Evolutionary conservation across 2,329 filamentous ascomycete species (phyloP).

Genomic region (Ceratocystis lukuohia): DNA sequence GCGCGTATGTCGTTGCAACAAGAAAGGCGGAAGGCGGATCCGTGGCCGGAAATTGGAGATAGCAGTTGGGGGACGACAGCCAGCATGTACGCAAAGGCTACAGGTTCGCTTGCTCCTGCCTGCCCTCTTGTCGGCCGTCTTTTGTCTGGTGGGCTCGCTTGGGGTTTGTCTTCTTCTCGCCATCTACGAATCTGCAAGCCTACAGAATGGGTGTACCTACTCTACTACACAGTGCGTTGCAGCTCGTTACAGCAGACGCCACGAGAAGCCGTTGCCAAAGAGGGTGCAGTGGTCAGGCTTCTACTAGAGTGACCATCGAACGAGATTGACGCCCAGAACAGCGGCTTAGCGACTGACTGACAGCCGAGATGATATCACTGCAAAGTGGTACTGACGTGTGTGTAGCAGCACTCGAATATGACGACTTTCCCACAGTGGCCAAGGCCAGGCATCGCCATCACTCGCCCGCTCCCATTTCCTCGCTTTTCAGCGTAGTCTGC

Average conservation of each 20-base stretch:
- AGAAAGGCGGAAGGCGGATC: not conserved
- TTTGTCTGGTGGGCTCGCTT: too few relatives aligned
- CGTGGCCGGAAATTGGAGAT: not conserved
- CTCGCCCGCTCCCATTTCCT: too few relatives aligned
- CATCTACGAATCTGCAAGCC: not conserved
- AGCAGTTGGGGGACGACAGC: not conserved
- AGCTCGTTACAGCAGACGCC: not conserved
- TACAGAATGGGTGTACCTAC: not conserved
- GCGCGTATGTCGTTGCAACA: not conserved
- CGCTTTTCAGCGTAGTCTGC: too few relatives aligned
- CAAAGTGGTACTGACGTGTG: not conserved
- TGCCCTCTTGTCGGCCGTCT: too few relatives aligned
- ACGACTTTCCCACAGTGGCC: not conserved
- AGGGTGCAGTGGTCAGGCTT: not conserved
- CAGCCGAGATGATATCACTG: not conserved
- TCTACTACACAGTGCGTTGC: not conserved
- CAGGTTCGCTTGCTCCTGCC: not conserved
- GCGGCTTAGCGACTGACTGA: not conserved
- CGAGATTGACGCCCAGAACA: constrained; percentile 13
- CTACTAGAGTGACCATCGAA: constrained; percentile 8
- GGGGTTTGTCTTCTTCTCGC: not conserved
- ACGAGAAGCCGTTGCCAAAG: not conserved
- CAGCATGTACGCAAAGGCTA: not conserved
- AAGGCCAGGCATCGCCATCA: too few relatives aligned
- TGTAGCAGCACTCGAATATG: not conserved